These are phyloP conservation scores for Epichloe sylvatica DNA, from an alignment of 2,329 filamentous ascomycete species.

Conservation along the genomic window DNA sequence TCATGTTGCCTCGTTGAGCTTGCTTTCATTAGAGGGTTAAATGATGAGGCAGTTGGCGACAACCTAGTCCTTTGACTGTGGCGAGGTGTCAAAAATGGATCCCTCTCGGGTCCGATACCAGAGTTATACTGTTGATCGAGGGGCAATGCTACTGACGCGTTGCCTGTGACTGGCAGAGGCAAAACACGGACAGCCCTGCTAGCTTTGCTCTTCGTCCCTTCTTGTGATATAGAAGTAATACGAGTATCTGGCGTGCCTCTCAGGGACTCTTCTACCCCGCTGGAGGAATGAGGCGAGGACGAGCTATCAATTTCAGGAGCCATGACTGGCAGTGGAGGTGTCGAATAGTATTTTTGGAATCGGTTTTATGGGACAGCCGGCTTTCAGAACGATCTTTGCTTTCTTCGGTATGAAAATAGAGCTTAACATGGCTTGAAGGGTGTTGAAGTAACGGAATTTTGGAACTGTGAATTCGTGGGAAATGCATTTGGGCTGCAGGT, in stretches of 20 bases:
- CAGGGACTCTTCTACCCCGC: constrained; percentile 39
- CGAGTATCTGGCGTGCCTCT: constrained; percentile 52
- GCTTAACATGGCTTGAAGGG: background rate
- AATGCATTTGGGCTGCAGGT: background rate
- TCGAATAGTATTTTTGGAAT: background rate
- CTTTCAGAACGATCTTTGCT: background rate
- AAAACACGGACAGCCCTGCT: constrained; percentile 19
- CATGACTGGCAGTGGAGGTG: constrained; percentile 1
- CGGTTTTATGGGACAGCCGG: background rate
- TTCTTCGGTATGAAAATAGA: background rate
- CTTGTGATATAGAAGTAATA: constrained; percentile 49
- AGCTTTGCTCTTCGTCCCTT: constrained; percentile 31
- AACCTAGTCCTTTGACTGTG: constrained; percentile 30
- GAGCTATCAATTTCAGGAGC: constrained; percentile 24
- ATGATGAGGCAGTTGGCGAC: constrained; percentile 49
- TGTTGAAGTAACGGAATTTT: background rate
- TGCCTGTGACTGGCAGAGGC: constrained; percentile 13
- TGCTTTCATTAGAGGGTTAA: constrained; percentile 32
- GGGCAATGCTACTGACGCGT: constrained; percentile 12
- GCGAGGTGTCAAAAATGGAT: constrained; percentile 38
- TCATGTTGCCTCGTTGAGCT: constrained; percentile 9
- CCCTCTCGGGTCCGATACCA: constrained; percentile 24
- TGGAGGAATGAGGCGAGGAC: constrained; percentile 38
- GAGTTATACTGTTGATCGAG: constrained; percentile 13
- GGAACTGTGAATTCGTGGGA: background rate